Base-by-base conservation (phyloP, 1,284 basidiomycete species). In the Irpex sp. region DNA sequence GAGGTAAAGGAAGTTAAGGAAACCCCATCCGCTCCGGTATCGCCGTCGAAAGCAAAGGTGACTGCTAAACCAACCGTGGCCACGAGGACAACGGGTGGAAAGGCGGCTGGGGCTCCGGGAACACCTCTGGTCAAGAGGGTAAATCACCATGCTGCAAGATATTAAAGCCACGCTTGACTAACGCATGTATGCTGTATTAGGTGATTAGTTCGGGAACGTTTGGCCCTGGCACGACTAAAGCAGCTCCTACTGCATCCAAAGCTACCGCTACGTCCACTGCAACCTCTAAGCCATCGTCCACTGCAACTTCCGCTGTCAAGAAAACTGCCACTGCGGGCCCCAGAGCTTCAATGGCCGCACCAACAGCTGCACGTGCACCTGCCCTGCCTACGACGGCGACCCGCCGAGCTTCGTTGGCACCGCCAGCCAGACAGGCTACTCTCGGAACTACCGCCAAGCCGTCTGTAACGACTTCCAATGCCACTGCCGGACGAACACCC, bases 61-160 rank as follows among this genome's bases (percentile, higher is more conserved):
- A 73, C 65, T 65, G 71, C 73, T 57, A 76, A 69, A 67, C 65
- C 73, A 15, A 70, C 72, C 13, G 63, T 72, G 26, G 66, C 77
- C 47, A 71, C 74, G 57, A 85, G 81, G 71, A 71, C 80, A 44
- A 66, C 76, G 59, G 66, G 74, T 56, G 74, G 73, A 63, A 87
- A 84, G 74, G 66, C 69, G 8, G 62, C 70, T 8, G 69, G 76
- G 19, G 17, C 49, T 40, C 78, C 83, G 51, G 75, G 81, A 52
- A 82, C 84, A 44, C 82, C 85, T 59, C 73, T 81, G 17, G 86
- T 87, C 61, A 91, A 86, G 77, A 90, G 87, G 83, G 89, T 86
- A 69, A 63, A 81, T 80, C 7, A 9, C 34, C 49, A 57, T 19
- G 56, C 4, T 48, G 44, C 31, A 31, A 37, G 26, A 59, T 69